phyloP scores from a whole-genome alignment of 768 basidiomycete species.

The Lentinus brumalis region DNA sequence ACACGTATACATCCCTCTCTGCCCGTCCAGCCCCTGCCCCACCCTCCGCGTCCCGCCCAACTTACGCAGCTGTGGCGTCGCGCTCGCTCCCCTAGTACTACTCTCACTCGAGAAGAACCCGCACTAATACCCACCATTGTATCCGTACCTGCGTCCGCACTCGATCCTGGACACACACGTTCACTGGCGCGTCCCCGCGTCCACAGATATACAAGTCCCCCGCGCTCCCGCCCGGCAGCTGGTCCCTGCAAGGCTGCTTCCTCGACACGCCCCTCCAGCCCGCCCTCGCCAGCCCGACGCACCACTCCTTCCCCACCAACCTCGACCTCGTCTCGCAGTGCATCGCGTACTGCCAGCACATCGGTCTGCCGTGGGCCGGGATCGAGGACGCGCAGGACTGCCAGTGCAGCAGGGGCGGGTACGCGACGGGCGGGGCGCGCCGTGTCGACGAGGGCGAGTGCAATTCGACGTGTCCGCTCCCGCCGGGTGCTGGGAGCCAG shows the following conservation, averaged over 20 bases:
- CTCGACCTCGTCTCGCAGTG: constrained; percentile 17
- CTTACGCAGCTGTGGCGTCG: too few relatives aligned
- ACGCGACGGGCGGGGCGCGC: neutral
- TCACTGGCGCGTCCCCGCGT: neutral
- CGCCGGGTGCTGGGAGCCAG: constrained; percentile 8
- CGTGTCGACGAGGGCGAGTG: constrained; percentile 9
- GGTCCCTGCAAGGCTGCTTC: constrained; percentile 14
- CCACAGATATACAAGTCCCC: constrained; percentile 17
- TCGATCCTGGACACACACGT: neutral
- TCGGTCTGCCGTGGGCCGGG: constrained; percentile 14
- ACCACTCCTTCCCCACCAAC: constrained; percentile 10
- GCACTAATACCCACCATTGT: too few relatives aligned
- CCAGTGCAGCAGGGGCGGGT: constrained; percentile 17
- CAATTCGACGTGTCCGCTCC: constrained; percentile 16
- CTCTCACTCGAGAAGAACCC: too few relatives aligned
- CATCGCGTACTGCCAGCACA: constrained; percentile 10
- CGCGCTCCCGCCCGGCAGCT: constrained; percentile 16
- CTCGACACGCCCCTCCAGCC: constrained; percentile 15
- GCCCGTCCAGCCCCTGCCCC: too few relatives aligned
- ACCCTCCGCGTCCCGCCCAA: too few relatives aligned
- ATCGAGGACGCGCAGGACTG: constrained; percentile 17
- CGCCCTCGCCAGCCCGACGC: constrained; percentile 7
- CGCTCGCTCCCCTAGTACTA: too few relatives aligned
- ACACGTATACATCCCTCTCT: too few relatives aligned
- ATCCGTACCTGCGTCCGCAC: too few relatives aligned